Conservation (phyloP, 495 filamentous ascomycete species). For the Corynascus novoguineensis region DNA sequence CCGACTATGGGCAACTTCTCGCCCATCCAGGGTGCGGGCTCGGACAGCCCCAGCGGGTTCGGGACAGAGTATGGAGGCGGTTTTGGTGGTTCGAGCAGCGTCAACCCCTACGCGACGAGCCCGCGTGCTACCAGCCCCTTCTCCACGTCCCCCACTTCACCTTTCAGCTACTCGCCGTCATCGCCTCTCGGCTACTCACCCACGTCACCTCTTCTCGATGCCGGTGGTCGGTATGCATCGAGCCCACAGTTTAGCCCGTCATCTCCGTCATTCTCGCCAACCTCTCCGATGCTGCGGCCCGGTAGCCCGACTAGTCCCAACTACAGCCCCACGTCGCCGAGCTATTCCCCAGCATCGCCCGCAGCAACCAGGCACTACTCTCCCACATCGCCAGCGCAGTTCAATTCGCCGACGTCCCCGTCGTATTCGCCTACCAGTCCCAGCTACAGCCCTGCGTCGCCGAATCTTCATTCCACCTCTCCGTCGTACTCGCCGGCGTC, state of each 20-base stretch:
- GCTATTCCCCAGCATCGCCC: conserved; percentile 69
- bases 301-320: conserved; percentile 57
- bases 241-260: conserved; percentile 69
- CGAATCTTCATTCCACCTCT: conserved; percentile 54
- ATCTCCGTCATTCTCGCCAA: conserved; percentile 79
- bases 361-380: conserved; percentile 57
- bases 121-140: conserved; percentile 78
- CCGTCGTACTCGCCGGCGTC: conserved; percentile 67
- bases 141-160: conserved; percentile 67
- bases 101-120: conserved; percentile 67
- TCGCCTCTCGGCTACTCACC: conserved; percentile 68
- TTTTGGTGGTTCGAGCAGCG: conserved; percentile 49
- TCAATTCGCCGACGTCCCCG: conserved; percentile 59
- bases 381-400: conserved; percentile 53
- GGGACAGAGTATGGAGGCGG: conserved; percentile 47
- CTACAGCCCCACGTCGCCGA: conserved; percentile 81
- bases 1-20: conserved; percentile 87
- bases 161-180: conserved; percentile 61
- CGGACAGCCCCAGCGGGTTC: conserved; percentile 73
- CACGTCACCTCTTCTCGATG: conserved; percentile 56
- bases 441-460: conserved; percentile 60
- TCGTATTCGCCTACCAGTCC: conserved; percentile 59
- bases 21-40: conserved; percentile 71
- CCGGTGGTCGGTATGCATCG: conserved; percentile 59
- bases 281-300: conserved; percentile 63